Evolutionary conservation across 352 stramenopile species (phyloP).

Genomic region (Chrysophaeum taylorii): DNA sequence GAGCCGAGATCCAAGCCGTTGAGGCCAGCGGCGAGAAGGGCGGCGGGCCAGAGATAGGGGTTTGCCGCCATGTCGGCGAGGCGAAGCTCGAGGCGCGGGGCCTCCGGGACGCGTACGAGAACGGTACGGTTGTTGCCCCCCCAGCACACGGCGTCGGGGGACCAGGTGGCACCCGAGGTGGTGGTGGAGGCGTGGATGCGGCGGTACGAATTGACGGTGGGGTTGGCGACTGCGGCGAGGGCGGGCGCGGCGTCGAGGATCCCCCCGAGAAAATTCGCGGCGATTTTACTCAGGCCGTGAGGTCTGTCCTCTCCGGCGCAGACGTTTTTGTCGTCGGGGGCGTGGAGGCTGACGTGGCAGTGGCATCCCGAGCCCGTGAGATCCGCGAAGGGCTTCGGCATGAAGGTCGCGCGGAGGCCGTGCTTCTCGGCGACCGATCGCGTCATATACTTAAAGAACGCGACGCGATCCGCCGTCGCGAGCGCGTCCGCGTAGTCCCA

Average conservation of each 20-base stretch:
- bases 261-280: background rate
- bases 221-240: background rate
- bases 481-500: slow-evolving; percentile 14
- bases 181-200: background rate
- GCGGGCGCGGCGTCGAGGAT: background rate
- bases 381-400: slow-evolving; percentile 9
- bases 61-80: background rate
- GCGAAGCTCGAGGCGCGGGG: background rate
- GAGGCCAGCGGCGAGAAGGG: slow-evolving; percentile 1
- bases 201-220: slow-evolving; percentile 11
- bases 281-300: background rate
- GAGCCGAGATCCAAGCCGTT: background rate
- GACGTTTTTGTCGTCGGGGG: background rate
- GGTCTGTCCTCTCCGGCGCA: background rate
- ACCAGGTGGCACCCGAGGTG: background rate
- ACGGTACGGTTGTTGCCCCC: slow-evolving; percentile 8
- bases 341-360: background rate
- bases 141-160: background rate
- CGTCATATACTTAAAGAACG: slow-evolving; percentile 14
- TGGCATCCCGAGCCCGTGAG: background rate
- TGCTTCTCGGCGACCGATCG: background rate
- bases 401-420: slow-evolving; percentile 6
- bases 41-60: background rate
- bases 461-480: slow-evolving; percentile 8
- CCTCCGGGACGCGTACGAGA: background rate